Percentiles rank a stretch among this genome's conserved stretches.
Conservation (phyloP, 169 alveolate species). For the Sarcocystis neurona region DNA sequence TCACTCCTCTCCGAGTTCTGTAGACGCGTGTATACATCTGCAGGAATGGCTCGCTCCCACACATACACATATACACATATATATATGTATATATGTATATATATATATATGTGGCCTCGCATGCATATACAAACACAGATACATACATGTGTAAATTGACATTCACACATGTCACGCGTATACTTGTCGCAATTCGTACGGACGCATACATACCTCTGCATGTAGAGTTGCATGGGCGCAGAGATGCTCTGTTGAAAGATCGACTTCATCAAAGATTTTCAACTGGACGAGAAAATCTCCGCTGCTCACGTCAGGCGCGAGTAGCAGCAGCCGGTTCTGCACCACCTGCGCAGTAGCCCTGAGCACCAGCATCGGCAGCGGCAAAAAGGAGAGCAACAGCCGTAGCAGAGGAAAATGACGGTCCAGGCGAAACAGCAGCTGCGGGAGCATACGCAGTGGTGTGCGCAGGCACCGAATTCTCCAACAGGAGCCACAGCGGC, state of each 20-base stretch:
- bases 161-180: too few species aligned
- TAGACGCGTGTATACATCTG: too few species aligned
- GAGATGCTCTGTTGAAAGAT: neutral
- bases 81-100: too few species aligned
- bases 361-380: neutral
- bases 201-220: conserved; percentile 24
- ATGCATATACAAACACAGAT: too few species aligned
- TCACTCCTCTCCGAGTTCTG: too few species aligned
- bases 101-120: too few species aligned
- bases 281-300: conserved; percentile 55
- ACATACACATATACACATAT: too few species aligned
- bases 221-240: conserved; percentile 58
- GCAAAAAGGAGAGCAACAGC: neutral
- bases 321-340: conserved; percentile 53
- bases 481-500: neutral
- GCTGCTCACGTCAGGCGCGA: conserved; percentile 26
- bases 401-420: neutral
- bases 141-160: too few species aligned
- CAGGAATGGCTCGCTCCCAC: too few species aligned
- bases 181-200: neutral
- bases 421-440: neutral
- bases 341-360: conserved; percentile 34
- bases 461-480: neutral
- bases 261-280: conserved; percentile 40
- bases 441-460: neutral